Percentiles rank a stretch among this genome's conserved stretches.
Evolutionary conservation across 2,329 filamentous ascomycete species (phyloP).

Genomic region (Paradendryphiella salina): DNA sequence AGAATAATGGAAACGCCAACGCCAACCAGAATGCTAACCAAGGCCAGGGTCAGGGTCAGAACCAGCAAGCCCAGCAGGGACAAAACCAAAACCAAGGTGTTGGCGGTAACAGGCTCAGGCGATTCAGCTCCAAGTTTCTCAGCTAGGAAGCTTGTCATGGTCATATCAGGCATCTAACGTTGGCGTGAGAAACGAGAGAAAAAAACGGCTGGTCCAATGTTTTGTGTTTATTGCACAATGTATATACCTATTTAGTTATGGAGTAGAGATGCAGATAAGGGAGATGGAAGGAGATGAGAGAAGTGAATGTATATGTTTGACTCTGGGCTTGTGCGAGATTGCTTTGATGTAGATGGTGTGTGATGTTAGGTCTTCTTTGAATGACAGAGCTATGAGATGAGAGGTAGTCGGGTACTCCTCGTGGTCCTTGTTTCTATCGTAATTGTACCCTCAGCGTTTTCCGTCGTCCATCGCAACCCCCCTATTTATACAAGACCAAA

Average conservation of each 20-base stretch:
- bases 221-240: conserved; percentile 3
- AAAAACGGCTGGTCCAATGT: conserved; percentile 6
- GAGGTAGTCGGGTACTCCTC: too few species aligned
- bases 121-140: conserved; percentile 9
- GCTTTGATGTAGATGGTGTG: too few species aligned
- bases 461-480: neutral
- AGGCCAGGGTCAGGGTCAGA: conserved; percentile 1
- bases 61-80: neutral
- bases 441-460: neutral
- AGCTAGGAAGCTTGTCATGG: neutral
- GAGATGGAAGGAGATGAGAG: neutral
- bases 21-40: conserved; percentile 4
- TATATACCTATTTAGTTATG: conserved; percentile 8
- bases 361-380: too few species aligned
- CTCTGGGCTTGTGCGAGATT: neutral
- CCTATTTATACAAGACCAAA: neutral
- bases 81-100: conserved; percentile 2
- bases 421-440: too few species aligned
- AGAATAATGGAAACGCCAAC: conserved; percentile 1
- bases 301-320: conserved; percentile 1
- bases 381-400: too few species aligned
- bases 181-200: conserved; percentile 3
- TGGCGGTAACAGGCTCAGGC: conserved; percentile 1
- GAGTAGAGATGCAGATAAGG: neutral
- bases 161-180: neutral